Evolutionary conservation across 129 eudicot species (phyloP).

Genomic region (Flaveria ramosissima): DNA sequence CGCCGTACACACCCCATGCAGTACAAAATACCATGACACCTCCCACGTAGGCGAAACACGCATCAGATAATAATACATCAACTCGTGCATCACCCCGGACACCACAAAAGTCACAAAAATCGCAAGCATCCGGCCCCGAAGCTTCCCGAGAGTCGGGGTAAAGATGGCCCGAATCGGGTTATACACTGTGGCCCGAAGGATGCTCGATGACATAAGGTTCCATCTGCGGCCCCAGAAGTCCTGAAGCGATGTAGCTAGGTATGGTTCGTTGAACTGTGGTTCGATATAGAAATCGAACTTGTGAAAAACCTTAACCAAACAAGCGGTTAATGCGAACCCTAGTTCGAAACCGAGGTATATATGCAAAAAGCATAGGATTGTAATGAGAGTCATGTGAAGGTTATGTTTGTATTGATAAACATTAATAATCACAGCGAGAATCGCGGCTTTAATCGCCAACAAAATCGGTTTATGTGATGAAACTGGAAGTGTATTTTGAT

Average conservation of each 20-base stretch:
- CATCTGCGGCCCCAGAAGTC: slow-evolving; percentile 86
- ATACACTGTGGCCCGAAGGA: slow-evolving; percentile 53
- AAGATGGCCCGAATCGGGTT: slow-evolving; percentile 31
- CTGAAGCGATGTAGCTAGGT: slow-evolving; percentile 58
- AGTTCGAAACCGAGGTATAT: slow-evolving; percentile 52
- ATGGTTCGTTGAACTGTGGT: slow-evolving; percentile 68
- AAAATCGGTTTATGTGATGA: slow-evolving; percentile 3
- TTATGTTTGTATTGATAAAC: slow-evolving; percentile 33
- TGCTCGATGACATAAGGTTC: slow-evolving; percentile 58
- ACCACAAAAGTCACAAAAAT: slow-evolving; percentile 49
- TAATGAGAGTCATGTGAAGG: slow-evolving; percentile 35
- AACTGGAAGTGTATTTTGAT: not conserved
- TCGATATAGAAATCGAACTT: slow-evolving; percentile 46
- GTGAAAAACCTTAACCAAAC: slow-evolving; percentile 34
- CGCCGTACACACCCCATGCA: slow-evolving; percentile 56
- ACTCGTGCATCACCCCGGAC: slow-evolving; percentile 71
- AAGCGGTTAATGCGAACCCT: slow-evolving; percentile 40
- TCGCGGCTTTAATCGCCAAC: slow-evolving; percentile 22
- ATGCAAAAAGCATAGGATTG: slow-evolving; percentile 38
- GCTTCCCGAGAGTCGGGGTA: slow-evolving; percentile 22
- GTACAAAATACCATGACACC: slow-evolving; percentile 66
- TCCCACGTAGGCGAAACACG: slow-evolving; percentile 66
- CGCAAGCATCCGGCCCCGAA: slow-evolving; percentile 28
- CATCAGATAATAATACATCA: slow-evolving; percentile 41
- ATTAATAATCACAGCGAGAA: slow-evolving; percentile 27